phyloP scores from a whole-genome alignment of 768 basidiomycete species.

The Omphalotus guepiniiformis region DNA sequence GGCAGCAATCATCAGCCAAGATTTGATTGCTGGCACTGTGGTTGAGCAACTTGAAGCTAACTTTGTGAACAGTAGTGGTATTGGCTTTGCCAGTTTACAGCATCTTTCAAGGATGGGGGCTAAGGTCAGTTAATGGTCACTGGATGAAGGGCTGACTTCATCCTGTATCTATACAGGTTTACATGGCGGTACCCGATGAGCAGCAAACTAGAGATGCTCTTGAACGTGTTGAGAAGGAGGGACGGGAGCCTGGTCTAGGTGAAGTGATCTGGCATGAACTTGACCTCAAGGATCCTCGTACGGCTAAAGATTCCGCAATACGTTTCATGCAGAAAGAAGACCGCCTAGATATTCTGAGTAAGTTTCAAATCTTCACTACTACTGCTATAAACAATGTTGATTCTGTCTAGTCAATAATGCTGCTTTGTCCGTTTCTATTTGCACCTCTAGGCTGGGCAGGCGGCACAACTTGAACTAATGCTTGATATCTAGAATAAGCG shows the following conservation, averaged over 20 bases:
- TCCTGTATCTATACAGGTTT: slow-evolving; percentile 10
- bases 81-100: slow-evolving; percentile 34
- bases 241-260: slow-evolving; percentile 7
- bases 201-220: slow-evolving; percentile 28
- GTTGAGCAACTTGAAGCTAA: too few species aligned
- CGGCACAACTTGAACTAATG: neutral
- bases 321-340: slow-evolving; percentile 33
- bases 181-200: slow-evolving; percentile 31
- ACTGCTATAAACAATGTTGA: neutral
- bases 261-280: slow-evolving; percentile 32
- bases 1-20: too few species aligned
- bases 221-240: slow-evolving; percentile 27
- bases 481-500: neutral
- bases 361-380: slow-evolving; percentile 7
- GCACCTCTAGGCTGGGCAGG: neutral
- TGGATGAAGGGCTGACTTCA: too few species aligned
- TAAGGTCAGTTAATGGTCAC: too few species aligned
- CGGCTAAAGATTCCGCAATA: slow-evolving; percentile 29
- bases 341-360: slow-evolving; percentile 42
- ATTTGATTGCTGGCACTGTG: too few species aligned
- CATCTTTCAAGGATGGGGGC: slow-evolving; percentile 38
- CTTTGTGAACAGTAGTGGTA: slow-evolving; percentile 30
- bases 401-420: slow-evolving; percentile 21
- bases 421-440: slow-evolving; percentile 12
- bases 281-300: slow-evolving; percentile 34